Evolutionary conservation across 2,329 filamentous ascomycete genomes (phyloP).

Genomic region (Exophiala oligosperma): DNA sequence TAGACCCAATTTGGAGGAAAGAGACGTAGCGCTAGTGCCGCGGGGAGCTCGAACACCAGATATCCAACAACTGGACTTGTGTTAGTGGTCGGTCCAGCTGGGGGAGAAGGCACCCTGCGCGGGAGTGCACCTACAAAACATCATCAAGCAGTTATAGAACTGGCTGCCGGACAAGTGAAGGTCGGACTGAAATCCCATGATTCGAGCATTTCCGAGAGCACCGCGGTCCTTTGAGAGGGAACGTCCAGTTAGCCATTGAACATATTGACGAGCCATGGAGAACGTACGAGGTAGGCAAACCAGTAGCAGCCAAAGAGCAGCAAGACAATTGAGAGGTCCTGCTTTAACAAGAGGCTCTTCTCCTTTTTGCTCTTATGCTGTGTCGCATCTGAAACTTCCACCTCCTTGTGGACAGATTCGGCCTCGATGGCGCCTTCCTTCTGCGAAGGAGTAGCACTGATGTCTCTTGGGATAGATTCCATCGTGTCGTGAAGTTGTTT

Average conservation of each 20-base stretch:
- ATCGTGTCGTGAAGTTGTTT: too few relatives aligned
- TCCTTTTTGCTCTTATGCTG: constrained; percentile 6
- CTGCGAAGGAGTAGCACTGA: too few relatives aligned
- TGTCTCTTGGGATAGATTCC: too few relatives aligned
- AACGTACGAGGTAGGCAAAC: constrained; percentile 8
- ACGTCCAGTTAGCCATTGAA: background rate
- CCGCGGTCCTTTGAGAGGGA: constrained; percentile 10
- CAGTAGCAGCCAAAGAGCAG: background rate
- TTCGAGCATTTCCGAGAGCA: constrained; percentile 15
- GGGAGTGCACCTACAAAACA: constrained; percentile 14
- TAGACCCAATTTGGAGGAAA: background rate
- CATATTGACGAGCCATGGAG: background rate
- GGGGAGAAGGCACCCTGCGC: background rate
- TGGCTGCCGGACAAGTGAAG: constrained; percentile 5
- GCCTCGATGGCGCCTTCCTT: too few relatives aligned
- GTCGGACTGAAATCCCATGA: constrained; percentile 16
- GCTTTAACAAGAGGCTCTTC: constrained; percentile 1
- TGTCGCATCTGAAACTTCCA: too few relatives aligned
- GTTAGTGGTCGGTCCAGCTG: background rate
- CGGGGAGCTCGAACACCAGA: constrained; percentile 13
- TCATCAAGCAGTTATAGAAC: constrained; percentile 16
- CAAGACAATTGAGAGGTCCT: constrained; percentile 11
- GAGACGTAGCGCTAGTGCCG: background rate
- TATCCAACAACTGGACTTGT: constrained; percentile 9
- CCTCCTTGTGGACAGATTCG: too few relatives aligned